Conservation (phyloP, 768 basidiomycete species). For the Amanita jacksonii region DNA sequence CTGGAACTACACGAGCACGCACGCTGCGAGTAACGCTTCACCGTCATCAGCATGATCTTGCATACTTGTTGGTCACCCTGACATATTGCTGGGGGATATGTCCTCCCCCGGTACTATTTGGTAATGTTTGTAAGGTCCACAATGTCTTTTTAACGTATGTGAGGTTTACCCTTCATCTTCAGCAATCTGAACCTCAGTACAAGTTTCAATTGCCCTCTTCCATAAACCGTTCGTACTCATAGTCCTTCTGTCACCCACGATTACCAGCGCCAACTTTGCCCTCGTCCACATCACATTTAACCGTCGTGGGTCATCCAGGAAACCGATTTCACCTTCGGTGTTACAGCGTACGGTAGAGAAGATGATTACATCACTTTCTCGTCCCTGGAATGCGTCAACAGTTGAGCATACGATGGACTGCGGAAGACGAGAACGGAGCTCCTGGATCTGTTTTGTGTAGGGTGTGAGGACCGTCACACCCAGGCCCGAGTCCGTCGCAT, state of each 20-base stretch:
- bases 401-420: constrained; percentile 34
- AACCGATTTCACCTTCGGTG: constrained; percentile 49
- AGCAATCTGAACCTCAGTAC: too few species aligned
- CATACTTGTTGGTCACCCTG: too few species aligned
- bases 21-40: too few species aligned
- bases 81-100: too few species aligned
- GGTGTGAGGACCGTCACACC: constrained; percentile 47
- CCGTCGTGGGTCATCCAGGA: constrained; percentile 49
- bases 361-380: constrained; percentile 59
- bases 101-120: too few species aligned
- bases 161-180: too few species aligned
- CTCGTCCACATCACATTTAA: constrained; percentile 69
- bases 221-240: too few species aligned
- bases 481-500: constrained; percentile 14
- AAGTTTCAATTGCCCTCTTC: too few species aligned
- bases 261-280: constrained; percentile 30
- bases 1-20: too few species aligned
- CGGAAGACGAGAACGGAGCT: constrained; percentile 32
- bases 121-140: too few species aligned
- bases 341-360: constrained; percentile 60
- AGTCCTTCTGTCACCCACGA: constrained; percentile 6
- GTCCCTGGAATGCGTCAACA: constrained; percentile 58
- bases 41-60: too few species aligned
- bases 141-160: too few species aligned
- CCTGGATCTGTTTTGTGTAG: constrained; percentile 46